A percentile compares a stretch with the other conserved stretches of the same genome.
phyloP scores from a whole-genome alignment of 371 early-diverging fungal species.

The Mucor mucedo region DNA sequence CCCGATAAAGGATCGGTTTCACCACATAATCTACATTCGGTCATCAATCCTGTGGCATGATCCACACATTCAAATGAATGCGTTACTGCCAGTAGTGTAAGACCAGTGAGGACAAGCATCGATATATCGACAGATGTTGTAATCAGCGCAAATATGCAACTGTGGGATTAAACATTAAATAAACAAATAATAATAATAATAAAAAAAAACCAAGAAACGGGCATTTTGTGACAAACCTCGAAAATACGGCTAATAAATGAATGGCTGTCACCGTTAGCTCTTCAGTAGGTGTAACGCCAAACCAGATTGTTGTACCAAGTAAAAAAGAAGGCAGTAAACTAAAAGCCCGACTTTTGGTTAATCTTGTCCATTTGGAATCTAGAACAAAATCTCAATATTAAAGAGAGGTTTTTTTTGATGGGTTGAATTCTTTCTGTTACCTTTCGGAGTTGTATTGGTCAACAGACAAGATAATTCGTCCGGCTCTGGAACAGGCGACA shows the following conservation, averaged over 20 bases:
- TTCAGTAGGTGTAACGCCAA: conserved; percentile 38
- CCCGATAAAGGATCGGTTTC: conserved; percentile 35
- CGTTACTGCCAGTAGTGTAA: conserved; percentile 58
- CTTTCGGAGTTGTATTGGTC: background rate
- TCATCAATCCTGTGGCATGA: conserved; percentile 45
- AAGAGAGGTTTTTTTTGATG: background rate
- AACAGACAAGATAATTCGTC: conserved; percentile 6
- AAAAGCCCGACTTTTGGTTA: conserved; percentile 9
- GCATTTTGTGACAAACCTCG: conserved; percentile 35
- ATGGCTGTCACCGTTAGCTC: conserved; percentile 52
- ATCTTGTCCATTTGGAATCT: conserved; percentile 12
- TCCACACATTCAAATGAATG: conserved; percentile 64
- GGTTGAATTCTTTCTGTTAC: background rate
- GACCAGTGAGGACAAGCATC: conserved; percentile 54
- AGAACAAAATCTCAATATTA: background rate
- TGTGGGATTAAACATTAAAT: conserved; percentile 9
- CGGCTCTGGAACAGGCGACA: background rate
- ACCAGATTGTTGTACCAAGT: conserved; percentile 49
- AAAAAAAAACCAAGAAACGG: background rate
- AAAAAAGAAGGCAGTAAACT: conserved; percentile 37
- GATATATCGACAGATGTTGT: conserved; percentile 66
- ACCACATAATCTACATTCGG: conserved; percentile 64
- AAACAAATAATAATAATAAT: conserved; percentile 4
- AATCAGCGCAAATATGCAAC: conserved; percentile 65
- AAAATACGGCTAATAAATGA: conserved; percentile 52